Base-by-base conservation (phyloP, 805 yeast species). In the Zygotorulaspora chibaensis region DNA sequence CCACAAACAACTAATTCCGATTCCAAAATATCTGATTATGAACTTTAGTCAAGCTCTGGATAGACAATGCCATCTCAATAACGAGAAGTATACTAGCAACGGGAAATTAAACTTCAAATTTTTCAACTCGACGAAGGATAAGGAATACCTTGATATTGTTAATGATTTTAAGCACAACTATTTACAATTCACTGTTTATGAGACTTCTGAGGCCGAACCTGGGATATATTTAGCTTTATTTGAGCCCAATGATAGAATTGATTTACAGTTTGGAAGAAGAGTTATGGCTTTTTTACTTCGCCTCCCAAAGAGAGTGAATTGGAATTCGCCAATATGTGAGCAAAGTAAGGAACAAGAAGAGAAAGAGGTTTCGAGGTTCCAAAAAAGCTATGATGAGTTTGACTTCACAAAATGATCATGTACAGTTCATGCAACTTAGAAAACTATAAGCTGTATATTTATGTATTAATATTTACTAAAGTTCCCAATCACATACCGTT, bases 211-310 rank as follows among this genome's bases (percentile, higher is more conserved):
- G 9, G 40, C 53, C 3, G 49, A 48, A 18, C 68, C 70, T 8
- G 61, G 55, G n/a, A 57, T 66, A 8, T 67, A 55, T 44, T 35
- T 70, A 2, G 59, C 69, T 26, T 47, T 56, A 1, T 68, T 68
- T 38, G 59, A 61, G 0, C 51, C 57, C 3, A 57, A 58, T 2
- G 70, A 70, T 42, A 53, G 72, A 10, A 66, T 88, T 8, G 96
- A 90, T 61, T 65, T 87, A 11, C 96, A 87, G 54, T 86, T 90
- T 56, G 95, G 96, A 1, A 72, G 97, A 61, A 74, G 88, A 56
- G 89, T 85, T 1, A 56, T 87, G 25, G 90, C 96, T 0, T 72
- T 72, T 50, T 64, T 83, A 2, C 59, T 89, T 40, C 78, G 73
- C 36, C 68, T 77, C 12, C 82, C 84, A 2, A 81, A 80, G 42